Evolutionary conservation across 768 basidiomycete genomes (phyloP), one percentile per base, ranked within the genome.

Genomic region (Fomitopsis serialis): DNA sequence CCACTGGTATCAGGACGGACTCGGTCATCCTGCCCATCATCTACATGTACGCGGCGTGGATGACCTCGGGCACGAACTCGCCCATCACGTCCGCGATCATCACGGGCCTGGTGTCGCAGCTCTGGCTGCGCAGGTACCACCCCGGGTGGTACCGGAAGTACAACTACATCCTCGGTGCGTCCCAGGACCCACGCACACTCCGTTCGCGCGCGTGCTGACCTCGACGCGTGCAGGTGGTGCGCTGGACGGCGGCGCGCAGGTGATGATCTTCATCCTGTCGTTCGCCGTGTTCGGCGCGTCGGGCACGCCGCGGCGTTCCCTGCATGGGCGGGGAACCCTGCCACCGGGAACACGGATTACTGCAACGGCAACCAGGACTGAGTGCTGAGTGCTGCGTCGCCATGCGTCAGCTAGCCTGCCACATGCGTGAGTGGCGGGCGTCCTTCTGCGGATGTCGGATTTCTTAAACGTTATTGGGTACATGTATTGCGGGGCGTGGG

Each of bases 131-230:
- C 32, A 74, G 67, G 36, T 76, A 78, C 54, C 70, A 82, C 53
- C 81, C 86, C 1, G 75, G 76, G 13, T 89, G 84, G 85, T 88
- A 84, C 67, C 77, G 78, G 61, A 72, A 73, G 59, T 84, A 84
- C 64, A 85, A 86, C 62, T 85, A 84, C 61, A 78, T 85, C 36
- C 66, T 87, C 3, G 82, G 53, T 54, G 23, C 27, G 52, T 46
- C n/a, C n/a, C n/a, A n/a, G n/a, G 19, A 11, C 7, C 48, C 23
- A 32, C 29, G 11, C 29, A 11, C 29, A 11, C 5, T 40, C 15
- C 37, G 10, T 27, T 22, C 10, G 15, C 34, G 24, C 11, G 21
- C 32, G n/a, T 17, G 13, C 12, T 48, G 32, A 35, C 47, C 11
- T 36, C 4, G 22, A 35, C 29, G 5, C 29, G 29, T 32, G 29